Base-by-base conservation (phyloP, 352 stramenopile genomes). In the Globisporangium emineosum region DNA sequence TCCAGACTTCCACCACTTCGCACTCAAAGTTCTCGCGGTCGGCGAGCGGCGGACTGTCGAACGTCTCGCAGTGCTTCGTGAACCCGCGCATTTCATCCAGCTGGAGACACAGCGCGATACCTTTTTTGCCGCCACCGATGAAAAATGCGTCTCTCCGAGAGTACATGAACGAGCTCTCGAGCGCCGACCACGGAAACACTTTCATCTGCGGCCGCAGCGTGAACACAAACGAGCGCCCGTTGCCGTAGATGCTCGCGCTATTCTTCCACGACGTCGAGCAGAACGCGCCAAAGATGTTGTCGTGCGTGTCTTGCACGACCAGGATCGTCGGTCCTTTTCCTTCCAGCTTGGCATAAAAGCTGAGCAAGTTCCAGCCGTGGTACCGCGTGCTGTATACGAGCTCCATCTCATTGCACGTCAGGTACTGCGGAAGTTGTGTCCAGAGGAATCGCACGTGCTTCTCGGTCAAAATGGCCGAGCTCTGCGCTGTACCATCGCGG, bases 201-300 rank as follows among this genome's bases (percentile, higher is more conserved):
- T 73, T 66, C 78, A 89, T 83, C 15, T 79, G 71, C 6, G 81
- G 72, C 0, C 79, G 77, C n/a, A 91, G 62, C 4, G 76, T 79
- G 62, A 93, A 91, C 49, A 91, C 84, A 42, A 93, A 93, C 27
- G 80, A 79, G 17, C 84, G 77, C 2, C 84, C 84, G 45, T 93
- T 93, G n/a, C 84, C 84, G 50, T 89, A 90, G n/a, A 91, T 72
- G 1, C 60, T 66, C 27, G 53, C 64, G 2, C 73, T 78, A 19
- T 79, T 70, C 63, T 79, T 77, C 76, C 83, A 89, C 52, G 84
- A 88, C 8, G 81, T 77, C 3, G 84, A 73, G 42, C 78, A 90
- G 63, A 93, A 93, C 1, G 77, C 84, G 13, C 84, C 84, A 62
- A 93, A 93, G 37, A 93, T 73, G 60, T 89, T 81, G 62, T 89